phyloP scores from a whole-genome alignment of 192 early-diverging fungal genomes.

The Gigaspora rosea region DNA sequence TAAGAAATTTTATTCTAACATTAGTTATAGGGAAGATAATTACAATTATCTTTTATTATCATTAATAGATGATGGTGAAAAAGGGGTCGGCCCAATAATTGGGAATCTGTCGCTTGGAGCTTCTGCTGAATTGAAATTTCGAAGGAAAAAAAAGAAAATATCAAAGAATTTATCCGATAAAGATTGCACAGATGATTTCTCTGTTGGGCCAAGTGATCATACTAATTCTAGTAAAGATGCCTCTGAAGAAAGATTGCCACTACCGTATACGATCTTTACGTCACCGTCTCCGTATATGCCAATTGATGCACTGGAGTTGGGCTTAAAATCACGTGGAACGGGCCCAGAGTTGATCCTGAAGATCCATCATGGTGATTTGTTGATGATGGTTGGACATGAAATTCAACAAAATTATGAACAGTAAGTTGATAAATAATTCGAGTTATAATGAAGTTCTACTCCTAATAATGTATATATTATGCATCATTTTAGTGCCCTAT shows the following conservation, averaged over 20 bases:
- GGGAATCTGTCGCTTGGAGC: not conserved
- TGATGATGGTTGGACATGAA: not conserved
- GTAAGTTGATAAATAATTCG: not conserved
- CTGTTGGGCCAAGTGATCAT: no score
- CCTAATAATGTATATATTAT: no score
- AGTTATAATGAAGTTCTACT: no score
- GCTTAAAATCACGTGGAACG: not conserved
- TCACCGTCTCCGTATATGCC: not conserved
- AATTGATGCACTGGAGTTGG: not conserved
- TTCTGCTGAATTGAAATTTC: not conserved
- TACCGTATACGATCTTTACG: not conserved
- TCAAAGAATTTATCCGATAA: not conserved
- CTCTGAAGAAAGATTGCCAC: not conserved
- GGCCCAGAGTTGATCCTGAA: not conserved
- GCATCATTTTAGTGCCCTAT: not conserved
- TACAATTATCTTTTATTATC: not conserved
- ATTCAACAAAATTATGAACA: not conserved
- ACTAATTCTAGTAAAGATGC: no score
- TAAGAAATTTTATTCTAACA: not conserved
- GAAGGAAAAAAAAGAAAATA: not conserved
- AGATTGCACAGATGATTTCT: no score
- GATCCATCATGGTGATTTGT: not conserved
- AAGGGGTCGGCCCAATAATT: not conserved
- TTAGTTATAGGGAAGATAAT: not conserved
- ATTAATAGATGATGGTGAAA: not conserved